Percentiles rank a stretch among this genome's conserved stretches.
phyloP scores from a whole-genome alignment of 2,329 filamentous ascomycete species.

The Ophiostoma fasciatum region DNA sequence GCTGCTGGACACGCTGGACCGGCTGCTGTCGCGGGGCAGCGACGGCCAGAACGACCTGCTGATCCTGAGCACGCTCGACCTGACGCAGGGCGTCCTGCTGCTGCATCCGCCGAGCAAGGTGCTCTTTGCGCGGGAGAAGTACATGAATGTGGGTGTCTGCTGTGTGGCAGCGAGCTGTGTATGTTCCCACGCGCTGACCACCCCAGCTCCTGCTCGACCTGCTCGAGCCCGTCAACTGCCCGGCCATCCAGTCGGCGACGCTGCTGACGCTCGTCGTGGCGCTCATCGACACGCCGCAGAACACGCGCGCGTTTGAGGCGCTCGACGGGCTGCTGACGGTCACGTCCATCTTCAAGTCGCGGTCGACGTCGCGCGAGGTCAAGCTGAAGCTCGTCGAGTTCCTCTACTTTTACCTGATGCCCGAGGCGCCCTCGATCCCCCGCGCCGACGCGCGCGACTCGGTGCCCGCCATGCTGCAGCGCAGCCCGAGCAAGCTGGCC shows the following conservation, averaged over 20 bases:
- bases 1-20: constrained; percentile 43
- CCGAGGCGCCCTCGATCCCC: constrained; percentile 54
- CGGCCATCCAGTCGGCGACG: constrained; percentile 79
- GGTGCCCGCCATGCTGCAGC: constrained; percentile 40
- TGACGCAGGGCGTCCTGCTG: constrained; percentile 77
- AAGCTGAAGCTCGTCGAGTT: constrained; percentile 97
- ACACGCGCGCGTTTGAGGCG: constrained; percentile 81
- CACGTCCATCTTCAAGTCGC: constrained; percentile 83
- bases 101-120: constrained; percentile 81
- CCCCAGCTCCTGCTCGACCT: constrained; percentile 70
- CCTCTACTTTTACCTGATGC: constrained; percentile 97
- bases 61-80: constrained; percentile 74
- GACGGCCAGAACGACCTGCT: constrained; percentile 68
- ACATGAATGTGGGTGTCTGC: too few species aligned
- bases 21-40: constrained; percentile 15
- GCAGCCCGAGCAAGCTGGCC: constrained; percentile 53
- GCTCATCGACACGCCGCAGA: constrained; percentile 70
- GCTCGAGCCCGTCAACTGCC: constrained; percentile 81
- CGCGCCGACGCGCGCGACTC: constrained; percentile 23
- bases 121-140: constrained; percentile 74
- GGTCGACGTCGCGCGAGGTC: constrained; percentile 71
- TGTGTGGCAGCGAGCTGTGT: too few species aligned
- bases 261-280: constrained; percentile 82
- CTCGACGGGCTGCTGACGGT: constrained; percentile 86
- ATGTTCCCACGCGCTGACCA: constrained; percentile 3